A percentile compares a stretch with the other conserved stretches of the same genome.
Evolutionary conservation across 768 basidiomycete species (phyloP).

Genomic region (Phanerochaete carnosa): DNA sequence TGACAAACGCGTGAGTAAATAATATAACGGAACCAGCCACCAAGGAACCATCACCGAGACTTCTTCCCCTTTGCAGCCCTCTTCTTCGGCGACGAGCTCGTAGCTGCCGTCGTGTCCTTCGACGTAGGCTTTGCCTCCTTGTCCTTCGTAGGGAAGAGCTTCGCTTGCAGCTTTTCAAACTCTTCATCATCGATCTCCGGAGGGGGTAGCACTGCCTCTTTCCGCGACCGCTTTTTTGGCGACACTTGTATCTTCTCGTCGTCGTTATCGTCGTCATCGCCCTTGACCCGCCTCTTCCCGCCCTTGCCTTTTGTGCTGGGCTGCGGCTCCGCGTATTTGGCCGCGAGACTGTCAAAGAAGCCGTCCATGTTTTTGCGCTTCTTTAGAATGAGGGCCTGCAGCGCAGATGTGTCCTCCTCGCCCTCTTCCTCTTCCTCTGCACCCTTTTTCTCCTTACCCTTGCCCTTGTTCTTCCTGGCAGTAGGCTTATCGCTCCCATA

Average conservation of each 20-base stretch:
- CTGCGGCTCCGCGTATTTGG: conserved; percentile 62
- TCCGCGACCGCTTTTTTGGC: conserved; percentile 47
- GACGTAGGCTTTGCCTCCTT: not conserved
- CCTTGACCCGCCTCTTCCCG: conserved; percentile 54
- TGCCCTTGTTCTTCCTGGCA: conserved; percentile 52
- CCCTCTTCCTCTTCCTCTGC: conserved; percentile 31
- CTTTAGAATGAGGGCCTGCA: conserved; percentile 82
- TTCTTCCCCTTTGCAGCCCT: conserved; percentile 4
- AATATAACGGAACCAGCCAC: not conserved
- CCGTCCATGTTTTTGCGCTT: conserved; percentile 65
- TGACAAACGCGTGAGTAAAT: not conserved
- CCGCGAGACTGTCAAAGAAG: conserved; percentile 73
- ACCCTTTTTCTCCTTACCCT: conserved; percentile 40
- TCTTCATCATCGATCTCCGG: conserved; percentile 68
- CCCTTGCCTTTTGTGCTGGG: conserved; percentile 35
- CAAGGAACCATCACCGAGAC: conserved; percentile 2
- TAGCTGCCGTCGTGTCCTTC: conserved; percentile 4
- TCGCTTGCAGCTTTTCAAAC: conserved; percentile 58
- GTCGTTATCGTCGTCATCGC: conserved; percentile 40
- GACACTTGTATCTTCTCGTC: conserved; percentile 36
- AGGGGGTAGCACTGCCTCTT: conserved; percentile 35
- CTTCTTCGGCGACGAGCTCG: conserved; percentile 4
- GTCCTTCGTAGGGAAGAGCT: conserved; percentile 42
- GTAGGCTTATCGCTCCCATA: conserved; percentile 74
- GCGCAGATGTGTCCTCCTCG: conserved; percentile 61